Percentiles rank a stretch among this genome's conserved stretches.
Conservation (phyloP, 305 asterid genomes). For the Rubia peregrina region DNA sequence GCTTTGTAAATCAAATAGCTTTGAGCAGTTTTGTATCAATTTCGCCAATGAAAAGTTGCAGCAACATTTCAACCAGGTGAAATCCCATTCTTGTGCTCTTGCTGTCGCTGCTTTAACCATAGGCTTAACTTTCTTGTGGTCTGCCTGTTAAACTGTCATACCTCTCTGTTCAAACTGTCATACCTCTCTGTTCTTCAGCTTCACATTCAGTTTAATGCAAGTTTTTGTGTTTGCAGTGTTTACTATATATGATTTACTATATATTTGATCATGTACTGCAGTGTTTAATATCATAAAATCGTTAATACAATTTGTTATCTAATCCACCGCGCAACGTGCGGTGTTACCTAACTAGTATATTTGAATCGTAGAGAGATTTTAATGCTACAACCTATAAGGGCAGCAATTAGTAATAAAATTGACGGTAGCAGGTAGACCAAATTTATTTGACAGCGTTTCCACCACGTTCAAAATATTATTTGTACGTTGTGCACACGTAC, state of each 20-base stretch:
- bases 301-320: too few species aligned
- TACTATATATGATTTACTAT: too few species aligned
- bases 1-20: constrained; percentile 41
- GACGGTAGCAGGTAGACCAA: neutral
- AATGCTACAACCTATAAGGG: neutral
- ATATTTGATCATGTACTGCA: too few species aligned
- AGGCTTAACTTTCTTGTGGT: constrained; percentile 17
- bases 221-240: constrained; percentile 18
- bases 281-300: too few species aligned
- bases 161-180: constrained; percentile 6
- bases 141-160: constrained; percentile 18
- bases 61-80: constrained; percentile 99
- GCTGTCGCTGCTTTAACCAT: constrained; percentile 14
- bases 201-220: constrained; percentile 16
- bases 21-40: constrained; percentile 99
- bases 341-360: too few species aligned
- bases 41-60: constrained; percentile 98
- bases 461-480: neutral
- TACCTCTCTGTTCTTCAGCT: constrained; percentile 5
- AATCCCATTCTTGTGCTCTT: constrained; percentile 20
- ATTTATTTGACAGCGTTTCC: neutral
- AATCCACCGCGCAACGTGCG: too few species aligned
- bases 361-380: too few species aligned
- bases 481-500: neutral
- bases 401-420: neutral